These are phyloP conservation scores for Rhynchospora breviuscula DNA, from an alignment of 176 grass and related monocot genomes.

Conservation along the genomic window DNA sequence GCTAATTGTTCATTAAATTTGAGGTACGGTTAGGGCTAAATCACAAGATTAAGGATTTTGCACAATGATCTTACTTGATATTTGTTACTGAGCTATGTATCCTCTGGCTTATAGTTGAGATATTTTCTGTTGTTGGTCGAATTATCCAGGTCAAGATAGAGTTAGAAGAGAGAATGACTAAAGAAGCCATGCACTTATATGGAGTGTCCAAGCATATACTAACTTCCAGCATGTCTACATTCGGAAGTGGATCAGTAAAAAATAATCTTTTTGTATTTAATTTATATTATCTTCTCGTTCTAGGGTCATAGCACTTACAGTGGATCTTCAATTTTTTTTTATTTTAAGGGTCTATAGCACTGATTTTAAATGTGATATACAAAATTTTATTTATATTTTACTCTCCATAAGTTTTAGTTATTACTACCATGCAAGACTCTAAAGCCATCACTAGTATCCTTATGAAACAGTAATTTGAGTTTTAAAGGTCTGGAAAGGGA, in stretches of 20 bases:
- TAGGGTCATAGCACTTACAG: not conserved
- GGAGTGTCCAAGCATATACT: slow-evolving; percentile 58
- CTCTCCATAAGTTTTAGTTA: not conserved
- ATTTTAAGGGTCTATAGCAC: not conserved
- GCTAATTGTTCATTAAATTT: not conserved
- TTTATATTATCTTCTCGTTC: not conserved
- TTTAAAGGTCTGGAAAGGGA: not conserved
- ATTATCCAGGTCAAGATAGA: slow-evolving; percentile 45
- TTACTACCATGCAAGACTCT: not conserved
- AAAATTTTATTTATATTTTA: not conserved
- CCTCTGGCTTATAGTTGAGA: not conserved
- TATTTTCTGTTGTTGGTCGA: not conserved
- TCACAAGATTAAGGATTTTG: not conserved
- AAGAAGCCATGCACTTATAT: slow-evolving; percentile 65
- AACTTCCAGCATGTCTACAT: slow-evolving; percentile 62
- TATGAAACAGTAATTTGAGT: not conserved
- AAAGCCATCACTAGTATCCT: not conserved
- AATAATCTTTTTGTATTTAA: not conserved
- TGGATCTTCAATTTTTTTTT: too few relatives aligned
- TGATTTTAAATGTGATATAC: not conserved
- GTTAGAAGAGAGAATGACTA: slow-evolving; percentile 49
- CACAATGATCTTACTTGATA: not conserved
- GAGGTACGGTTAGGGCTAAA: not conserved
- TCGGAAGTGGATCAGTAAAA: slow-evolving; percentile 67
- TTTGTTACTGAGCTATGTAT: not conserved